These are phyloP conservation scores for Triticum dicoccoides DNA, from an alignment of 176 grass and related monocot genomes.

Conservation along the genomic window DNA sequence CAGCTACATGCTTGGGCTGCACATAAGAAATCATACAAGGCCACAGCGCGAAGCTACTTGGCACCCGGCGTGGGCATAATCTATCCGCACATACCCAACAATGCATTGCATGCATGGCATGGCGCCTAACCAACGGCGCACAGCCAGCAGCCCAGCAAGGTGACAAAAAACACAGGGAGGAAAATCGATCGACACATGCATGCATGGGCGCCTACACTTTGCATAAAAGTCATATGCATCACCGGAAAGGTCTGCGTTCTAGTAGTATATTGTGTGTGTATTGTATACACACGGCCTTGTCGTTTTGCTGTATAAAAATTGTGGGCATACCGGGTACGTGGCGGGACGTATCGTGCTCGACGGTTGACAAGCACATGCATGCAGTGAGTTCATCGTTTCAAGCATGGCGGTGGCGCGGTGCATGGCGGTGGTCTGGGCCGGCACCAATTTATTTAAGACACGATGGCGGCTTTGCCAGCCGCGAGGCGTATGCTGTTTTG, in stretches of 20 bases:
- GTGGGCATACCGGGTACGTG: background rate
- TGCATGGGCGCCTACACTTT: background rate
- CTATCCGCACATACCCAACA: background rate
- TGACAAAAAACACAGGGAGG: background rate
- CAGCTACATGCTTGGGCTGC: background rate
- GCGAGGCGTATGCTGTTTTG: background rate
- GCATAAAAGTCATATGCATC: background rate
- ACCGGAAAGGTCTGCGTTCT: no score
- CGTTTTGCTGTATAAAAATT: background rate
- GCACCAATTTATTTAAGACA: background rate
- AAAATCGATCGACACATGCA: background rate
- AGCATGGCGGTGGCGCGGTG: background rate
- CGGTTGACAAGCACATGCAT: background rate
- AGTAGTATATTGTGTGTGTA: background rate
- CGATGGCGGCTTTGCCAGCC: background rate
- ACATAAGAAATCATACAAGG: background rate
- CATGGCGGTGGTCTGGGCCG: background rate
- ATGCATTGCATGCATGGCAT: background rate
- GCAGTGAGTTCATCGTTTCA: no score
- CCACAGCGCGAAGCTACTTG: slow-evolving; percentile 2
- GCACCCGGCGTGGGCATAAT: slow-evolving; percentile 21
- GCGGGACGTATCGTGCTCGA: background rate
- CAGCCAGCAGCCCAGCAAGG: background rate
- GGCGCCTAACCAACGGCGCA: background rate
- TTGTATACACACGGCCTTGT: background rate